phyloP scores from a whole-genome alignment of 2,329 filamentous ascomycete species.

The Colletotrichum sp. region DNA sequence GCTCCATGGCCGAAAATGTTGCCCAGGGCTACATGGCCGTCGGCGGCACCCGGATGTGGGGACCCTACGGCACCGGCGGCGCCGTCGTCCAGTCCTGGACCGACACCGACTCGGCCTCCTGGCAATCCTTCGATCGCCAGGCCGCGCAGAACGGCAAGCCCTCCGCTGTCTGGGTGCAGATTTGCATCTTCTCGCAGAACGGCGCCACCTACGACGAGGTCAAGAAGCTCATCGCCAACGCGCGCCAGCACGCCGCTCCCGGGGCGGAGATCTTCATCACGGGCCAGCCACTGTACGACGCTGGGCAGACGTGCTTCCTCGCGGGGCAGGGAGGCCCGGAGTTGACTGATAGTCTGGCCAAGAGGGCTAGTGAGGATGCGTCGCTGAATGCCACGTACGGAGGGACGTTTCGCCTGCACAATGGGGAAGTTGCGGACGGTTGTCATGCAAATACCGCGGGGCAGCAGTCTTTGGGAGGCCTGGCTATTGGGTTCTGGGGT shows the following conservation, averaged over 20 bases:
- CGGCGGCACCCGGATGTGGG: not conserved
- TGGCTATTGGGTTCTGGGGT: not conserved
- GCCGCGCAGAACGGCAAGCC: not conserved
- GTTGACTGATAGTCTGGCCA: fast-evolving
- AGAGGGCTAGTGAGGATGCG: not conserved
- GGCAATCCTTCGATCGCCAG: not conserved
- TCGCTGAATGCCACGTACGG: not conserved
- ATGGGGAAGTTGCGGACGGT: not conserved
- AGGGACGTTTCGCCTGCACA: not conserved
- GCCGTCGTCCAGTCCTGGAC: not conserved
- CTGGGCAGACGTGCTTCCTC: not conserved
- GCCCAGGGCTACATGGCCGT: not conserved
- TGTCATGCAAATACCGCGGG: not conserved
- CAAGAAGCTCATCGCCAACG: not conserved
- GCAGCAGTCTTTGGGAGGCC: not conserved
- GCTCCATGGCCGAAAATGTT: not conserved
- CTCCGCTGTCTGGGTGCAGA: not conserved
- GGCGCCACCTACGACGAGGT: not conserved
- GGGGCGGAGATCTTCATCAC: not conserved
- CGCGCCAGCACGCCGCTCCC: not conserved
- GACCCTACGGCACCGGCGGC: not conserved
- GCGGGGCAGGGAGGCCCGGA: not conserved
- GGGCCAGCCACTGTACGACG: not conserved
- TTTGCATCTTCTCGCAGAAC: not conserved
- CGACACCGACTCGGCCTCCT: not conserved